Evolutionary conservation across 805 yeast species (phyloP), one percentile per base, ranked within the genome.

Genomic region (Lachancea cidri): DNA sequence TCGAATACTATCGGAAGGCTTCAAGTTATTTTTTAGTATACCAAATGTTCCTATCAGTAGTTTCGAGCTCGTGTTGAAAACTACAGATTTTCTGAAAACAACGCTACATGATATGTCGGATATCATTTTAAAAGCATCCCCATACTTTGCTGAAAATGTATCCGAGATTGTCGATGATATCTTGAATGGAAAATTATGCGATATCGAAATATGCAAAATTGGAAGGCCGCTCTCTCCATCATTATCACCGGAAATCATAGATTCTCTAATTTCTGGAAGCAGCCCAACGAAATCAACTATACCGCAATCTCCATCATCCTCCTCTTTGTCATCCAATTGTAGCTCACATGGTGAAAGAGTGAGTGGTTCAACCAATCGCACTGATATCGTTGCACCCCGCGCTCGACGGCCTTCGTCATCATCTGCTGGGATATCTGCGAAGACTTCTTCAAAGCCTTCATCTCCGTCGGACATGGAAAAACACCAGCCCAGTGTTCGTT

Each of bases 1-100:
- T 30, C 55, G 57, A 29, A 54, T 68, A 30, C 58, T 65, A 11
- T 61, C 64, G 2, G 70, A 70, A 31, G 66, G 68, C 18, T 54
- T 68, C 35, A 61, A 60, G 47, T 47, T 60, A 4, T 64, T 62
- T 29, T 60, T 65, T 30, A 47, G 57, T 17, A 49, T 58, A 29
- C 65, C 65, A 2, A 49, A 57, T 14, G 48, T 60, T 27, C 50
- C 49, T 14, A 45, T 38, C n/a, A 37, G 57, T 3, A 52, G 55
- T 24, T 53, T 55, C 15, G 44, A 38, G n/a, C 44, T 60, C 17
- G 54, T 68, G 4, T 29, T 41, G 4, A 47, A 49, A 29, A 53
- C 65, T 5, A 53, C 66, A 1, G 58, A 58, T 5, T 53, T 62
- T 29, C 52, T 70, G 31, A 65, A 64, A 48, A 46, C 48, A 5